These are phyloP conservation scores for Phytophthora kernoviae DNA, from an alignment of 352 stramenopile species.

Conservation along the genomic window DNA sequence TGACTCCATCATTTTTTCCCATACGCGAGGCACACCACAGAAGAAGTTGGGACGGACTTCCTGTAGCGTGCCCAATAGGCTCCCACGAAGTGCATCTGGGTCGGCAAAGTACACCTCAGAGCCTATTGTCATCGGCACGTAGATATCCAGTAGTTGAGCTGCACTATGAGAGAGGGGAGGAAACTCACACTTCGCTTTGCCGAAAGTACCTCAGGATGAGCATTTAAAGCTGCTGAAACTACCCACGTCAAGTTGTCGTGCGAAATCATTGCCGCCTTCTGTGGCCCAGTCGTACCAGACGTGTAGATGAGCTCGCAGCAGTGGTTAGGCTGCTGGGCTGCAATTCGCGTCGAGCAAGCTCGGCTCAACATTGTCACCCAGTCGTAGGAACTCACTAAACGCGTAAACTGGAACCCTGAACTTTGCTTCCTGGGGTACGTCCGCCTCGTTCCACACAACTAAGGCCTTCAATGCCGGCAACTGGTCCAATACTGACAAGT, in stretches of 20 bases:
- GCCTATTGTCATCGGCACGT: constrained; percentile 63
- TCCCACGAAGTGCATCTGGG: constrained; percentile 71
- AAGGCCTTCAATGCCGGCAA: constrained; percentile 77
- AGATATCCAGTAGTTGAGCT: constrained; percentile 82
- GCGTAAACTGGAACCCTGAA: constrained; percentile 60
- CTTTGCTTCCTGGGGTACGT: constrained; percentile 27
- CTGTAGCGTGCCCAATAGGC: constrained; percentile 65
- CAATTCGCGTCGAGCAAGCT: constrained; percentile 42
- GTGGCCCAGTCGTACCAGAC: constrained; percentile 74
- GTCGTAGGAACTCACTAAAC: constrained; percentile 60
- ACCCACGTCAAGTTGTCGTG: constrained; percentile 84
- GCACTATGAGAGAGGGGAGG: constrained; percentile 85
- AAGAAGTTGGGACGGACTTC: constrained; percentile 76
- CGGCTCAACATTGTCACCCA: constrained; percentile 46
- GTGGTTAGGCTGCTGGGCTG: constrained; percentile 55
- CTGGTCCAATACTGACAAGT: constrained; percentile 63
- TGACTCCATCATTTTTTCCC: constrained; percentile 88
- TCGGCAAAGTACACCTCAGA: constrained; percentile 78
- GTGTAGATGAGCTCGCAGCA: constrained; percentile 92
- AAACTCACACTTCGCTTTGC: constrained; percentile 80
- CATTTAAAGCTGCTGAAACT: constrained; percentile 52
- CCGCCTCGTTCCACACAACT: constrained; percentile 69
- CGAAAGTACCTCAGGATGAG: constrained; percentile 44
- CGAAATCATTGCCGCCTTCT: constrained; percentile 82
- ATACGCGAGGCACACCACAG: constrained; percentile 86